These are phyloP conservation scores for Euphorbia pulcherrima DNA, from an alignment of 345 rosid genomes.

Conservation along the genomic window DNA sequence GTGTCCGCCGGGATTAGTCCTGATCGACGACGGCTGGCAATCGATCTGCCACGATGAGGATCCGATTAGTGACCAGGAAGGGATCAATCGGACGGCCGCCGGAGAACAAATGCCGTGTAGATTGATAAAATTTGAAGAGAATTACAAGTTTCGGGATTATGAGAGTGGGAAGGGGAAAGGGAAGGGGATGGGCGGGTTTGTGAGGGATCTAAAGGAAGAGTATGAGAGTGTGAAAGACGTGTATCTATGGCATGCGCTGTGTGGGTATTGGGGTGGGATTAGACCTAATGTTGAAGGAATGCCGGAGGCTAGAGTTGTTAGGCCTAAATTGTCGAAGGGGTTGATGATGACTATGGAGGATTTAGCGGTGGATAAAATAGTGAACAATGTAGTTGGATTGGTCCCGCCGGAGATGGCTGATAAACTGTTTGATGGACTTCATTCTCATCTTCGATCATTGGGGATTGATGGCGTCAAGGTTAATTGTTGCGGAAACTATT, in stretches of 20 bases:
- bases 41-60: slow-evolving; percentile 77
- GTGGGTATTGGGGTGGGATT: slow-evolving; percentile 97
- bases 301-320: slow-evolving; percentile 42
- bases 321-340: slow-evolving; percentile 68
- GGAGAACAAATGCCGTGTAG: slow-evolving; percentile 99
- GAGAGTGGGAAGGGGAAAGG: slow-evolving; percentile 25
- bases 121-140: slow-evolving; percentile 71
- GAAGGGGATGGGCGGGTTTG: slow-evolving; percentile 76
- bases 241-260: slow-evolving; percentile 92
- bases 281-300: slow-evolving; percentile 67
- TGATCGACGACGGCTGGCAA: slow-evolving; percentile 98
- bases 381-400: slow-evolving; percentile 61
- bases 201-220: slow-evolving; percentile 75
- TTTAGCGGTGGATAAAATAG: slow-evolving; percentile 89
- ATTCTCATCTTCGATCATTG: slow-evolving; percentile 55
- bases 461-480: slow-evolving; percentile 97
- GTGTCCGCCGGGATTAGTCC: slow-evolving; percentile 84
- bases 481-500: too few species aligned
- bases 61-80: slow-evolving; percentile 61
- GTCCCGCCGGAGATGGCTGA: slow-evolving; percentile 63
- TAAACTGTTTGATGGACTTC: slow-evolving; percentile 79
- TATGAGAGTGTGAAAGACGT: slow-evolving; percentile 69
- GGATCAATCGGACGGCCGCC: slow-evolving; percentile 62
- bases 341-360: slow-evolving; percentile 74
- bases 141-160: slow-evolving; percentile 76